phyloP scores from a whole-genome alignment of 176 grass and related monocot species.

The Lolium rigidum region DNA sequence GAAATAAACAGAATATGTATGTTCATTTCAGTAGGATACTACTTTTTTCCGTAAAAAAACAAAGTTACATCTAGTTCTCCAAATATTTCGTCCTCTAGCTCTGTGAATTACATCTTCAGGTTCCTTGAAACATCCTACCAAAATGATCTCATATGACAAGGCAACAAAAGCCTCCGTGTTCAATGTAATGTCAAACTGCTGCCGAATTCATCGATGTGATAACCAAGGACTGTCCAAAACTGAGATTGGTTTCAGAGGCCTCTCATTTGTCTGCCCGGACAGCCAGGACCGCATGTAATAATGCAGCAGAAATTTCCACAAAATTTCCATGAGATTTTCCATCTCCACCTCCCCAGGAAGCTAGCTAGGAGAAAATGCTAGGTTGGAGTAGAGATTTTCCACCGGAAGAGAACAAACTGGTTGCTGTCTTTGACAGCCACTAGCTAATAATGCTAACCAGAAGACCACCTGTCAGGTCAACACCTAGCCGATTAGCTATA shows the following conservation, averaged over 20 bases:
- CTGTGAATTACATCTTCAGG: not conserved
- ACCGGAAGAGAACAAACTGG: not conserved
- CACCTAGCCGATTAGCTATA: not conserved
- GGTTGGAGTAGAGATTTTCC: not conserved
- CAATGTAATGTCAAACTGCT: too few species aligned
- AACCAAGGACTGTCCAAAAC: too few species aligned
- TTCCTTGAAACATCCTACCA: not conserved
- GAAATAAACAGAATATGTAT: not conserved
- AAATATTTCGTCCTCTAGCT: not conserved
- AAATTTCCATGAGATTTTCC: not conserved
- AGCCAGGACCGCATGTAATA: too few species aligned
- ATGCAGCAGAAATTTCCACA: conserved; percentile 1
- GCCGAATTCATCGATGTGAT: too few species aligned
- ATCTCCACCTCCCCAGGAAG: not conserved
- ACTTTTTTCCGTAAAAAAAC: not conserved
- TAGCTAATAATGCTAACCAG: not conserved
- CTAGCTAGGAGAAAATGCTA: not conserved
- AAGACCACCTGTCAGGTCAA: not conserved
- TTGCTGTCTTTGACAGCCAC: not conserved
- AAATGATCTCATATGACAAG: not conserved
- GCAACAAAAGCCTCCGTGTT: too few species aligned
- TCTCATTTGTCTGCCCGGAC: too few species aligned
- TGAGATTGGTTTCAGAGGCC: too few species aligned
- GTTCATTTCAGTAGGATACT: not conserved
- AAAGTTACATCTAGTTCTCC: not conserved